Percentiles rank a stretch among this genome's conserved stretches.
Evolutionary conservation across 148 eudicot species (phyloP).

Genomic region (Chenopodium formosanum): DNA sequence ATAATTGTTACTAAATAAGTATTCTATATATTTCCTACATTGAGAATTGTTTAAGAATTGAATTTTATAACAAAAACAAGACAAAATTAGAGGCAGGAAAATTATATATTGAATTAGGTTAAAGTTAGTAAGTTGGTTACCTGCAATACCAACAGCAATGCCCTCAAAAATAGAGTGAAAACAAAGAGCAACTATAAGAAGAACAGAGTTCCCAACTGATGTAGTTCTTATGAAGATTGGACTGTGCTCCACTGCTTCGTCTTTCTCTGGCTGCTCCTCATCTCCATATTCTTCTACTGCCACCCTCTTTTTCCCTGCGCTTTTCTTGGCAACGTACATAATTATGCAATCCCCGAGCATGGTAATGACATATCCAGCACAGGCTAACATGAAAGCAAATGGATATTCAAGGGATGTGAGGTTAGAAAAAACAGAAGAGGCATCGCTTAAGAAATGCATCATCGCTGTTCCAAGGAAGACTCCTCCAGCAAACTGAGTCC

Average conservation of each 20-base stretch:
- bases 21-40: too few species aligned
- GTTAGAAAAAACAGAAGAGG: slow-evolving; percentile 37
- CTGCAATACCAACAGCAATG: slow-evolving; percentile 77
- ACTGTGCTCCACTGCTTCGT: background rate
- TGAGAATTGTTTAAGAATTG: too few species aligned
- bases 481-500: slow-evolving; percentile 80
- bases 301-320: slow-evolving; percentile 25
- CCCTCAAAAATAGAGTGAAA: slow-evolving; percentile 86
- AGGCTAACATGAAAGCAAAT: slow-evolving; percentile 68
- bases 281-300: slow-evolving; percentile 28
- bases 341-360: slow-evolving; percentile 64
- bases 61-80: background rate
- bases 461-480: slow-evolving; percentile 61
- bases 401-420: slow-evolving; percentile 53
- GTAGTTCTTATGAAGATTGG: slow-evolving; percentile 45
- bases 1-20: too few species aligned
- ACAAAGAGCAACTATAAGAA: slow-evolving; percentile 69
- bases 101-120: background rate
- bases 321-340: slow-evolving; percentile 25
- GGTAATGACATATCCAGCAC: slow-evolving; percentile 60
- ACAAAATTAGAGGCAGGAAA: background rate
- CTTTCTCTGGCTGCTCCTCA: background rate
- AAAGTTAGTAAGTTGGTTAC: slow-evolving; percentile 26
- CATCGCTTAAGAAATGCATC: slow-evolving; percentile 66
- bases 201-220: slow-evolving; percentile 57